These are phyloP conservation scores for Plasmodium reichenowi DNA, from an alignment of 169 alveolate species.

Conservation along the genomic window DNA sequence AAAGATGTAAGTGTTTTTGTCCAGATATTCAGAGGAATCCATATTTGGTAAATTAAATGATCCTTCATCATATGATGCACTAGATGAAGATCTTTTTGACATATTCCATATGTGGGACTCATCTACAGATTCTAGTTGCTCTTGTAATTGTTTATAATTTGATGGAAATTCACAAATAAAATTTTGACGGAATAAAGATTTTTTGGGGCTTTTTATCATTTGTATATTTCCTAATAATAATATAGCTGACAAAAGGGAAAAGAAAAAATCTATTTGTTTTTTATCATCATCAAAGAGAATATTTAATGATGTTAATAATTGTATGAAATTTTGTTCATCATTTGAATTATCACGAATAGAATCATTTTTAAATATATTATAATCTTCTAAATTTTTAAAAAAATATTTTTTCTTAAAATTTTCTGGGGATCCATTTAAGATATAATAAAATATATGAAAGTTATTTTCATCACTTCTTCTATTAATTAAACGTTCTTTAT, in stretches of 20 bases:
- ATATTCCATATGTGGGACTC: neutral
- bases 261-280: conserved; percentile 54
- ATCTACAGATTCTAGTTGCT: neutral
- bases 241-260: conserved; percentile 53
- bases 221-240: conserved; percentile 50
- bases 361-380: conserved; percentile 28
- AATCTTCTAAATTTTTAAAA: conserved; percentile 34
- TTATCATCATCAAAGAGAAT: conserved; percentile 57
- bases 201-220: conserved; percentile 9
- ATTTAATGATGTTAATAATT: conserved; percentile 38
- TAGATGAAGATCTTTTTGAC: too few relatives aligned
- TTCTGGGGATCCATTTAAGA: conserved; percentile 54
- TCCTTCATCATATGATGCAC: neutral
- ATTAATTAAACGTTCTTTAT: conserved; percentile 39
- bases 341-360: neutral
- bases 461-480: conserved; percentile 22
- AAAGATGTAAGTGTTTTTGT: conserved; percentile 14
- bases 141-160: conserved; percentile 19
- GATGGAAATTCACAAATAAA: neutral
- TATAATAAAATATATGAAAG: conserved; percentile 58
- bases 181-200: neutral
- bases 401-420: conserved; percentile 56
- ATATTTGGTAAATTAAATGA: neutral
- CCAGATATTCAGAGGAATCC: neutral
- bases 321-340: conserved; percentile 12